phyloP scores from a whole-genome alignment of 2,329 filamentous ascomycete species.

The Didymella lethalis region DNA sequence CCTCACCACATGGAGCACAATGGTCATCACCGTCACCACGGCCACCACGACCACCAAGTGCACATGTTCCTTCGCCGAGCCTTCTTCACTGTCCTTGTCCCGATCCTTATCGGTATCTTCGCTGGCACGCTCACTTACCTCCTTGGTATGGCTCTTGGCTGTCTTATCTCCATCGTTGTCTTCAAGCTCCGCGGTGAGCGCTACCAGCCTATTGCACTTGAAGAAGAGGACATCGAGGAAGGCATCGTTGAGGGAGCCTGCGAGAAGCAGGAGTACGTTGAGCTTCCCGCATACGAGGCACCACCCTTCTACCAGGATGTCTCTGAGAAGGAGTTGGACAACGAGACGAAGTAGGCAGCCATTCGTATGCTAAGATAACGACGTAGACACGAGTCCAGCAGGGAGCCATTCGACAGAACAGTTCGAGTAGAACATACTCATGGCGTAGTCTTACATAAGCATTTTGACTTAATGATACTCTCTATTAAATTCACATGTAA shows the following conservation, averaged over 20 bases:
- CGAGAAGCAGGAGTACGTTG: conserved; percentile 47
- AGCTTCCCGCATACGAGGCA: conserved; percentile 48
- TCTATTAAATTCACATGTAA: conserved; percentile 19
- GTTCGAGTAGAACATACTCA: neutral
- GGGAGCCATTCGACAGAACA: neutral
- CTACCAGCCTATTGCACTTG: conserved; percentile 46
- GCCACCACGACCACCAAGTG: conserved; percentile 33
- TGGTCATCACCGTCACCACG: conserved; percentile 28
- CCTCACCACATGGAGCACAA: conserved; percentile 35
- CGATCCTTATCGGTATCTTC: conserved; percentile 72
- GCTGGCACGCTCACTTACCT: conserved; percentile 73
- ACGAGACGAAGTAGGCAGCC: conserved; percentile 31
- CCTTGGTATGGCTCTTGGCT: conserved; percentile 71
- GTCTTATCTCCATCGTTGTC: conserved; percentile 67
- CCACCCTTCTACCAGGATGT: conserved; percentile 51
- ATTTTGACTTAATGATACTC: conserved; percentile 7
- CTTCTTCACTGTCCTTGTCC: conserved; percentile 69
- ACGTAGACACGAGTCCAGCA: neutral
- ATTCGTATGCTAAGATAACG: neutral
- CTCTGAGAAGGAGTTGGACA: conserved; percentile 43
- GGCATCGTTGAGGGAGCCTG: conserved; percentile 16
- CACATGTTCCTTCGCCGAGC: conserved; percentile 57
- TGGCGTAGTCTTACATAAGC: neutral
- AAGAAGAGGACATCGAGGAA: conserved; percentile 40
- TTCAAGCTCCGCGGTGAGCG: conserved; percentile 61